These are phyloP conservation scores for Sarocladium strictum DNA, from an alignment of 2,329 filamentous ascomycete species.

Conservation along the genomic window DNA sequence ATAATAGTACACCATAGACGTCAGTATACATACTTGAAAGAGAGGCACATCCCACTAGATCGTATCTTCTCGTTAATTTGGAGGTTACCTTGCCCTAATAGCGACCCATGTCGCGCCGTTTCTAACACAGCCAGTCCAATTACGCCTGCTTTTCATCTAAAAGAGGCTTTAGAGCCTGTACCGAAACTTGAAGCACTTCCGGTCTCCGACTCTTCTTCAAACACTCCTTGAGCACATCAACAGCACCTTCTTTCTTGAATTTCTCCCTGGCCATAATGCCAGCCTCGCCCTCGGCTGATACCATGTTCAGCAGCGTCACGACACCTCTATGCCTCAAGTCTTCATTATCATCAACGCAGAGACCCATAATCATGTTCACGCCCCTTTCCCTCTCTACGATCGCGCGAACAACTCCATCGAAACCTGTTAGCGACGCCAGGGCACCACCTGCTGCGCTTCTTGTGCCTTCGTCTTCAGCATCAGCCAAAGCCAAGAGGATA, in stretches of 20 bases:
- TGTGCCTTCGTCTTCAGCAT: constrained; percentile 75
- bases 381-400: constrained; percentile 68
- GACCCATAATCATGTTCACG: constrained; percentile 67
- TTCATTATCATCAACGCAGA: constrained; percentile 70
- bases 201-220: constrained; percentile 62
- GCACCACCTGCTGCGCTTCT: constrained; percentile 82
- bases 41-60: too few species aligned
- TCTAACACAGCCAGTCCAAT: not conserved
- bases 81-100: too few species aligned
- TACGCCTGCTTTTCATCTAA: constrained; percentile 34
- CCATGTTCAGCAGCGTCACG: constrained; percentile 69
- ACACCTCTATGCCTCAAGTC: constrained; percentile 67
- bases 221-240: constrained; percentile 63
- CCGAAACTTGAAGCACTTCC: constrained; percentile 64
- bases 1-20: not conserved
- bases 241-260: constrained; percentile 55
- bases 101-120: too few species aligned
- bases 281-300: constrained; percentile 58
- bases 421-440: constrained; percentile 75
- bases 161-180: constrained; percentile 67
- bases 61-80: not conserved
- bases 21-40: not conserved
- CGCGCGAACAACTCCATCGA: constrained; percentile 65
- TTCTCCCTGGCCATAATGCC: constrained; percentile 55
- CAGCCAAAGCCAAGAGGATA: constrained; percentile 79